Conservation (phyloP, 805 yeast species). For the Phaffomyces antillensis region DNA sequence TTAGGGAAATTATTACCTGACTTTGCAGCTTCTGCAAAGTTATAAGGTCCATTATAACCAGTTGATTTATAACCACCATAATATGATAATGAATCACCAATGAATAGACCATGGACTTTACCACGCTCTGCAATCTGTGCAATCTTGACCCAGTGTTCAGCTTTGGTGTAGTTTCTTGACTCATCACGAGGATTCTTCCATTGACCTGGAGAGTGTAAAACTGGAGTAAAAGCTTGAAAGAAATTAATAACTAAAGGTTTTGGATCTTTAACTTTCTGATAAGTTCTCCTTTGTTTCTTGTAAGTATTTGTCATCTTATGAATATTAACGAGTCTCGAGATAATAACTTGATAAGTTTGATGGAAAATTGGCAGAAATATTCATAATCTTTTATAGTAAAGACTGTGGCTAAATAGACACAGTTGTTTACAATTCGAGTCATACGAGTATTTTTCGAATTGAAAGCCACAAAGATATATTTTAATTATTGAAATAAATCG, state of each 20-base stretch:
- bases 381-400: too few species aligned
- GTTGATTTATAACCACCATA: conserved; percentile 8
- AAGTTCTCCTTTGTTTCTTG: neutral
- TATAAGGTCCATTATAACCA: conserved; percentile 7
- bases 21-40: conserved; percentile 7
- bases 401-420: too few species aligned
- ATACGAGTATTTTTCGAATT: too few species aligned
- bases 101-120: conserved; percentile 30
- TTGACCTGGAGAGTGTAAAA: conserved; percentile 24
- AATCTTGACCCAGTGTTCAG: conserved; percentile 32
- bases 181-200: conserved; percentile 35
- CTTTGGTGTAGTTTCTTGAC: conserved; percentile 22
- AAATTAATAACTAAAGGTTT: conserved; percentile 30
- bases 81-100: conserved; percentile 8
- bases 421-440: too few species aligned
- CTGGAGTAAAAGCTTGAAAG: conserved; percentile 30
- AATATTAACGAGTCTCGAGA: too few species aligned
- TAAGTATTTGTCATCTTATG: too few species aligned
- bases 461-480: too few species aligned
- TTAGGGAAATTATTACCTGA: conserved; percentile 10
- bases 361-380: too few species aligned
- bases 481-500: too few species aligned
- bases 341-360: too few species aligned
- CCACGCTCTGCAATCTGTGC: conserved; percentile 31
- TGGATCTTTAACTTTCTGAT: conserved; percentile 7